Evolutionary conservation across 495 filamentous ascomycete species (phyloP).

Genomic region (Penicillium subrubescens): DNA sequence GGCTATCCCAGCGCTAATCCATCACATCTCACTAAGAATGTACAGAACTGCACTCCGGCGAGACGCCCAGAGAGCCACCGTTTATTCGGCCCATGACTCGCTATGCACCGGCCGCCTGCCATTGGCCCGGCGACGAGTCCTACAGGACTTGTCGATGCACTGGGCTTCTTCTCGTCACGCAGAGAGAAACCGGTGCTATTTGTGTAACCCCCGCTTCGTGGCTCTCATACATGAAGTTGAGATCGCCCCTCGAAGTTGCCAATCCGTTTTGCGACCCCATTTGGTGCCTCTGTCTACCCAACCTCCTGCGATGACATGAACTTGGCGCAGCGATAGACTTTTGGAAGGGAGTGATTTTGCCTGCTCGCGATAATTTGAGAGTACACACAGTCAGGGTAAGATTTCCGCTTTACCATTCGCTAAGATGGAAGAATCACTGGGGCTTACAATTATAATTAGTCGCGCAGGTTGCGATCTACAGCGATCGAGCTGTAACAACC

Average conservation of each 20-base stretch:
- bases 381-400: constrained; percentile 6
- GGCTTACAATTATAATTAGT: neutral
- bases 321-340: constrained; percentile 13
- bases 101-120: neutral
- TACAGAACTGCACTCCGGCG: constrained; percentile 9
- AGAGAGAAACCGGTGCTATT: constrained; percentile 1
- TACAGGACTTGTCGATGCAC: neutral
- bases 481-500: neutral
- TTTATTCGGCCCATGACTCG: constrained; percentile 10
- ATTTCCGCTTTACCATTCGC: neutral
- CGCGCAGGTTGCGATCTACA: neutral
- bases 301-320: constrained; percentile 16
- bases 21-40: constrained; percentile 23
- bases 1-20: constrained; percentile 27
- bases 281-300: neutral
- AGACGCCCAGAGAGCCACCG: constrained; percentile 9
- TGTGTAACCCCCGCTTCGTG: constrained; percentile 23
- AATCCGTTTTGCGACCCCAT: constrained; percentile 3
- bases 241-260: constrained; percentile 8
- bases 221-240: constrained; percentile 23
- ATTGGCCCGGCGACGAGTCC: constrained; percentile 18
- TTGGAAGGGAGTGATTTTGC: neutral
- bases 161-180: constrained; percentile 14
- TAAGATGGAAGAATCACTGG: neutral
- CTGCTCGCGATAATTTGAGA: neutral